Base-by-base conservation (phyloP, 139 green algal species). In the Astrephomene gubernaculifera region DNA sequence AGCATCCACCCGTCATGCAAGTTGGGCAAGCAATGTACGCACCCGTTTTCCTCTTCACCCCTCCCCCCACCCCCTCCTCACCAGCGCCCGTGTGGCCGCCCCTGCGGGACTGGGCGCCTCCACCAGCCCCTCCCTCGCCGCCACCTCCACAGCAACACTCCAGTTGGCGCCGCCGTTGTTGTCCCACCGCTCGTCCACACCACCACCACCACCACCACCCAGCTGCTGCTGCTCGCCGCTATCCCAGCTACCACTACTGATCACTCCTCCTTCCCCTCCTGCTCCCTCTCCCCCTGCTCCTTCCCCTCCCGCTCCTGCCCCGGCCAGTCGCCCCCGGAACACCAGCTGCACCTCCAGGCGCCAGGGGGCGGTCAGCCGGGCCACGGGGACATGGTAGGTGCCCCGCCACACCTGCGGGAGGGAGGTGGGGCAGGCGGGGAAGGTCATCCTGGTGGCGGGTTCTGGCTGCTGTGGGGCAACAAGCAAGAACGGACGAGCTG, bases 101-200 rank as follows among this genome's bases (percentile, higher is more conserved):
- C n/a, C 78, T 25, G 21, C 60, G 36, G 79, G 67, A 49, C 78
- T 86, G 45, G 78, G 73, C 29, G 83, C 83, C 6, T 69, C 22
- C 52, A 86, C 85, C 68, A 89, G 69, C 0, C 85, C 85, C 65
- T 82, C 49, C 27, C 68, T 76, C 1, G 76, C 44, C 24, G 57
- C 52, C 53, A 89, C 65, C 68, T 89, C 85, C 67, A 89, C 85
- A 14, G 74, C 76, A 22, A 87, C 71, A 19, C 60, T 71, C 86
- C 86, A 92, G 79, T 92, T 92, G 65, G 45, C 36, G 44, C 87
- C 87, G 19, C 75, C 83, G 38, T 92, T 92, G 72, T 92, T 92
- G 73, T 92, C 89, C 57, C 54, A 82, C 38, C 38, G 54, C 74
- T 70, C 74, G 31, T 78, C 43, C n/a, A n/a, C n/a, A n/a, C n/a